Conservation (phyloP, 2,329 filamentous ascomycete species). For the Trichoderma cornu-damae region DNA sequence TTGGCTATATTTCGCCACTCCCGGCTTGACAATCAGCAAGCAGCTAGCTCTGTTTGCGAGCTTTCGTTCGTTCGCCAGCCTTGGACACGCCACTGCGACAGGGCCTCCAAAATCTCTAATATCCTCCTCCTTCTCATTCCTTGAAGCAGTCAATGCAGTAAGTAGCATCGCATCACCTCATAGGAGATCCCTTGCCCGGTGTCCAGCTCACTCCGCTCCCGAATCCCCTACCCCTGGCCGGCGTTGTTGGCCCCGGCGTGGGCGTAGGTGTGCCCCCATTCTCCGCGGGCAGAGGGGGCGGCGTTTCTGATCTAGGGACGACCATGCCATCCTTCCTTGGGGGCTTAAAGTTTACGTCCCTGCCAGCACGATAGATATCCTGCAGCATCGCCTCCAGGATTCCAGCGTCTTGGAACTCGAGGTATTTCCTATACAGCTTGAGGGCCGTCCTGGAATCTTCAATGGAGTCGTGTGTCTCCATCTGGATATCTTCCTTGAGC, state of each 20-base stretch:
- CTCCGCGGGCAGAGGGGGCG: slow-evolving; percentile 45
- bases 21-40: neutral
- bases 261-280: slow-evolving; percentile 20
- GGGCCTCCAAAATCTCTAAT: neutral
- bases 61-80: neutral
- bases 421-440: slow-evolving; percentile 81
- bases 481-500: slow-evolving; percentile 89
- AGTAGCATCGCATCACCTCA: slow-evolving; percentile 23
- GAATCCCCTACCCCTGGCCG: slow-evolving; percentile 38
- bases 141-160: neutral
- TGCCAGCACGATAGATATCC: slow-evolving; percentile 65
- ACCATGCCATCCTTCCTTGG: slow-evolving; percentile 44
- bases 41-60: neutral
- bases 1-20: neutral
- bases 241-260: slow-evolving; percentile 42
- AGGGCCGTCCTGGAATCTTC: slow-evolving; percentile 91
- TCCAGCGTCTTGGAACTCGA: slow-evolving; percentile 82
- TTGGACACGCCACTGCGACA: neutral
- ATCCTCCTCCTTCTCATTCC: neutral
- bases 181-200: slow-evolving; percentile 41
- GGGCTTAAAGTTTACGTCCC: slow-evolving; percentile 48
- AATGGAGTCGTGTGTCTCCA: slow-evolving; percentile 88
- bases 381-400: slow-evolving; percentile 77
- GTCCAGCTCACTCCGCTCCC: slow-evolving; percentile 40
- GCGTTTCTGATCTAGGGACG: slow-evolving; percentile 48